Base-by-base conservation (phyloP, 345 rosid species). In the Dipteronia dyeriana region DNA sequence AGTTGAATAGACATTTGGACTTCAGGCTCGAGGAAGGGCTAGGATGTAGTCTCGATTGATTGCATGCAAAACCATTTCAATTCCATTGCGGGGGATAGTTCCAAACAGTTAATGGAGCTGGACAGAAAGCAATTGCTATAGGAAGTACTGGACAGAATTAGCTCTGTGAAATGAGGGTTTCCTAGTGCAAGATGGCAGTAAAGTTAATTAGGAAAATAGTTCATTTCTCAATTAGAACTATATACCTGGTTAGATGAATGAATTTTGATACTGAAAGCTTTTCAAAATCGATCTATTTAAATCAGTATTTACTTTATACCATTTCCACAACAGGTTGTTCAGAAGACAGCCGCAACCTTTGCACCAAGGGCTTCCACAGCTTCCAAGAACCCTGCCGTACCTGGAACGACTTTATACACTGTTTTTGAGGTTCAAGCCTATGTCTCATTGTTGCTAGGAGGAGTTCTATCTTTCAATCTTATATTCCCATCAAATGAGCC, bases 331-430 rank as follows among this genome's bases (percentile, higher is more conserved):
- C 89, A 95, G 99, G 99, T 85, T 0, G 97, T 91, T 66, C 95
- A 91, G 69, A 91, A 93, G 86, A 95, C 98, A 19, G 98, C 98
- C 16, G 91, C 98, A 41, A 93, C 99, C 54, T 95, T 95, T 80
- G 99, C 97, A 66, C 98, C 99, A 0, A 91, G 97, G 82, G 96
- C 99, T 29, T 95, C 99, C 29, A 92, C 94, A 2, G 97, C 98
- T 43, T 68, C 89, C 71, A 95, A 85, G 81, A 95, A 92, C 82
- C 99, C 99, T 8, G 98, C 99, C 20, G 87, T 92, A 45, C 99
- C 99, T 0, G 99, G 99, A 68, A 83, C 86, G 70, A 71, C 91
- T 70, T 89, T 95, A 54, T 93, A 95, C 85, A 86, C 86, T 19
- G 94, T 95, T 66, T 95, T 95, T 77, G 98, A 95, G 89, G 89